Evolutionary conservation across 345 rosid species (phyloP).

Genomic region (Alliaria petiolata): DNA sequence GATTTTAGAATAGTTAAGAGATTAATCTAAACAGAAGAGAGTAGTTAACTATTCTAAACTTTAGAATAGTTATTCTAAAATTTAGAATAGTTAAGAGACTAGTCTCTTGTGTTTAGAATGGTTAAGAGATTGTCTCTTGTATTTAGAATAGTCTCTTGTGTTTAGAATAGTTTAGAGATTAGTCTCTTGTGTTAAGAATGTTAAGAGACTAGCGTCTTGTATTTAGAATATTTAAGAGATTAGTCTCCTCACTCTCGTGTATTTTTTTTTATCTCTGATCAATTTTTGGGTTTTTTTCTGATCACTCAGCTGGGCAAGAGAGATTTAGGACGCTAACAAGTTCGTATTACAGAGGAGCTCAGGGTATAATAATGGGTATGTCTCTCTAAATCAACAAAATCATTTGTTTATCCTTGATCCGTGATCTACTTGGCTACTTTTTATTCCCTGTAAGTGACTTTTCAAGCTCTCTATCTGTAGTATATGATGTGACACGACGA

Average conservation of each 20-base stretch:
- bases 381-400: not conserved
- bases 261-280: not conserved
- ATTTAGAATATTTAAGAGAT: not conserved
- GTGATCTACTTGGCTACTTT: not conserved
- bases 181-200: too few species aligned
- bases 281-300: not conserved
- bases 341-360: constrained; percentile 97
- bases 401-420: not conserved
- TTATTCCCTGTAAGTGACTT: not conserved
- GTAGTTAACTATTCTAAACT: too few species aligned
- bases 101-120: too few species aligned
- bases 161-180: too few species aligned
- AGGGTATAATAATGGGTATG: constrained; percentile 91
- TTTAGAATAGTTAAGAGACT: not conserved
- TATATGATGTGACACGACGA: constrained; percentile 85
- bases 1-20: not conserved
- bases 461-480: constrained; percentile 30
- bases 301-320: constrained; percentile 92
- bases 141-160: too few species aligned
- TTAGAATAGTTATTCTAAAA: too few species aligned
- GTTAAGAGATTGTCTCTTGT: too few species aligned
- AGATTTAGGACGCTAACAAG: constrained; percentile 91
- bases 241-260: not conserved
- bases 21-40: too few species aligned
- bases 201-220: too few species aligned